Conservation (phyloP, 805 yeast genomes). For the Candida piceae region DNA sequence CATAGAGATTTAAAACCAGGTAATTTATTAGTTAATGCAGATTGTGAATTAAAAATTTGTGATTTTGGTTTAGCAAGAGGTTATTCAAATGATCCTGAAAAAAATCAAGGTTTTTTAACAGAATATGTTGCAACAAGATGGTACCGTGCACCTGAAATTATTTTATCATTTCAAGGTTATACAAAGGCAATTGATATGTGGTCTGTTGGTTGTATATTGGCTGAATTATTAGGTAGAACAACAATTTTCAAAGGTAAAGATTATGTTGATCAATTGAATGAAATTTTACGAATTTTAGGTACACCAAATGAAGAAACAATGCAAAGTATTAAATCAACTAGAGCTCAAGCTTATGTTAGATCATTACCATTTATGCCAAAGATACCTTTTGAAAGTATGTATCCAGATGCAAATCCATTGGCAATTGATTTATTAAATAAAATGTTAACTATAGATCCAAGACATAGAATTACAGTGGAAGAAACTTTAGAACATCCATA, state of each 20-base stretch:
- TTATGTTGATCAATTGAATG: slow-evolving; percentile 90
- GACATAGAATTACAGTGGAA: slow-evolving; percentile 76
- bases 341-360: slow-evolving; percentile 90
- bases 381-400: slow-evolving; percentile 64
- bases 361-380: slow-evolving; percentile 79
- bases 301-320: slow-evolving; percentile 77
- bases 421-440: slow-evolving; percentile 76
- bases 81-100: slow-evolving; percentile 73
- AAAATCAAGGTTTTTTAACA: slow-evolving; percentile 89
- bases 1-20: slow-evolving; percentile 97
- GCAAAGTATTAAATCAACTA: slow-evolving; percentile 68
- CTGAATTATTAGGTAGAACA: slow-evolving; percentile 85
- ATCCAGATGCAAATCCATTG: slow-evolving; percentile 81
- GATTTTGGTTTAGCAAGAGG: slow-evolving; percentile 97
- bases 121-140: slow-evolving; percentile 98
- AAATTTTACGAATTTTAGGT: slow-evolving; percentile 83
- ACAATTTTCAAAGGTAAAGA: slow-evolving; percentile 95
- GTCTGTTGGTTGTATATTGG: slow-evolving; percentile 97
- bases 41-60: slow-evolving; percentile 93
- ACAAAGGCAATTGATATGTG: slow-evolving; percentile 96
- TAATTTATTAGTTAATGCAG: slow-evolving; percentile 86
- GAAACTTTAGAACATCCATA: slow-evolving; percentile 90
- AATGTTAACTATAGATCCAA: slow-evolving; percentile 86
- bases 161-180: slow-evolving; percentile 89
- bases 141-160: slow-evolving; percentile 98